phyloP scores from a whole-genome alignment of 2,329 filamentous ascomycete genomes.

The Fusarium secorum region DNA sequence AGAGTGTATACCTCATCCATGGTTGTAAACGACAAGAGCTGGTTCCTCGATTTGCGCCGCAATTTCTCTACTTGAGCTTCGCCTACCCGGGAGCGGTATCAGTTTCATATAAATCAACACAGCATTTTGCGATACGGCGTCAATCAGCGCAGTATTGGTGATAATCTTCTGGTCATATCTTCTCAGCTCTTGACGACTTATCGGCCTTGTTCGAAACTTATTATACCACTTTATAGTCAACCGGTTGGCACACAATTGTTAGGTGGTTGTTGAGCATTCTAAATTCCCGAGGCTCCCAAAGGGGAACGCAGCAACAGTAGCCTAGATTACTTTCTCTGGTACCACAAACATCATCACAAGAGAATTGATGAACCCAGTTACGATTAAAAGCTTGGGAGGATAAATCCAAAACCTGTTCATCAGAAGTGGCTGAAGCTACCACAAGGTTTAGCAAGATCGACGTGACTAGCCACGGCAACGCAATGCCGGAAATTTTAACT shows the following conservation, averaged over 20 bases:
- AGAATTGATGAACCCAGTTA: neutral
- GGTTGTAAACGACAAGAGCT: neutral
- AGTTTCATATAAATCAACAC: neutral
- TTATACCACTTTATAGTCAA: neutral
- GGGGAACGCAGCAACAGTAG: slow-evolving; percentile 4
- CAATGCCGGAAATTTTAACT: slow-evolving; percentile 25
- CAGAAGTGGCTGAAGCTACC: slow-evolving; percentile 18
- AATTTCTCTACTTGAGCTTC: neutral
- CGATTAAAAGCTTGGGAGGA: slow-evolving; percentile 10
- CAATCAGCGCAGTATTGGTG: neutral
- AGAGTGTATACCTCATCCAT: neutral
- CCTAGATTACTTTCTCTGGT: neutral
- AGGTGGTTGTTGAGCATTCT: neutral
- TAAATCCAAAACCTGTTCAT: slow-evolving; percentile 12
- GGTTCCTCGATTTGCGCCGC: neutral
- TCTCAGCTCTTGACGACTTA: neutral
- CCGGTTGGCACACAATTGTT: too few species aligned
- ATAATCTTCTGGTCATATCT: neutral
- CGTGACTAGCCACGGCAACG: slow-evolving; percentile 7
- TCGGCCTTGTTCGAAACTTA: neutral
- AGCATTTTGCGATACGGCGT: neutral
- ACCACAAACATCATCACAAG: neutral
- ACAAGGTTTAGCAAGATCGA: slow-evolving; percentile 28
- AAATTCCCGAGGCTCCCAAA: neutral
- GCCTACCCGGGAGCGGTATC: neutral